These are phyloP conservation scores for Vanrija sp. DNA, from an alignment of 1,284 basidiomycete genomes.

Conservation along the genomic window DNA sequence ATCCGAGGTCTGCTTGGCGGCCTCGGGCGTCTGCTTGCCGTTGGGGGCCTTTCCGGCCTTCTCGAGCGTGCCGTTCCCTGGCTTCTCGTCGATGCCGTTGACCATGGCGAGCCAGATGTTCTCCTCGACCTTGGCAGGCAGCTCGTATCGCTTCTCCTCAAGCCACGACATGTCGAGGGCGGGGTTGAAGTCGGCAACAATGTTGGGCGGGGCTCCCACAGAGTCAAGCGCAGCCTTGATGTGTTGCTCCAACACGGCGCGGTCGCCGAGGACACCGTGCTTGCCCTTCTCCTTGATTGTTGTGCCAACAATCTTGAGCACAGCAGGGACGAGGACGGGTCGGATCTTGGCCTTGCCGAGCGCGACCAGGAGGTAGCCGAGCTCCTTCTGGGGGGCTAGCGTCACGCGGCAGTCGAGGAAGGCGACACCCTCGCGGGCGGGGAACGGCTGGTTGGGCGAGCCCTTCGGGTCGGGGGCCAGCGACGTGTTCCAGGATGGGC, in stretches of 20 bases:
- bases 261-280: constrained; percentile 10
- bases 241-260: constrained; percentile 10
- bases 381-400: constrained; percentile 8
- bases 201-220: constrained; percentile 5
- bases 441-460: neutral
- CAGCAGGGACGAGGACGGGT: constrained; percentile 16
- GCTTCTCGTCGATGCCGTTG: constrained; percentile 15
- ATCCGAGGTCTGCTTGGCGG: constrained; percentile 12
- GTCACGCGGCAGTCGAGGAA: constrained; percentile 16
- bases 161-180: constrained; percentile 15
- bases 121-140: constrained; percentile 15
- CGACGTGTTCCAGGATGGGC: constrained; percentile 13
- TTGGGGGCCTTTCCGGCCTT: constrained; percentile 3
- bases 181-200: constrained; percentile 14
- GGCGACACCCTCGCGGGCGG: constrained; percentile 7
- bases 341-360: constrained; percentile 9
- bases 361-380: constrained; percentile 15
- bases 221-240: constrained; percentile 9
- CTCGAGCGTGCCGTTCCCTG: constrained; percentile 2
- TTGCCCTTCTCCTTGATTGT: constrained; percentile 11
- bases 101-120: constrained; percentile 18
- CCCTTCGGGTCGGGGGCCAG: constrained; percentile 9
- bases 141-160: constrained; percentile 15
- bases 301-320: constrained; percentile 15
- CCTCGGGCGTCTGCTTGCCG: constrained; percentile 4